phyloP scores from a whole-genome alignment of 345 rosid species.

The Noccaea caerulescens region DNA sequence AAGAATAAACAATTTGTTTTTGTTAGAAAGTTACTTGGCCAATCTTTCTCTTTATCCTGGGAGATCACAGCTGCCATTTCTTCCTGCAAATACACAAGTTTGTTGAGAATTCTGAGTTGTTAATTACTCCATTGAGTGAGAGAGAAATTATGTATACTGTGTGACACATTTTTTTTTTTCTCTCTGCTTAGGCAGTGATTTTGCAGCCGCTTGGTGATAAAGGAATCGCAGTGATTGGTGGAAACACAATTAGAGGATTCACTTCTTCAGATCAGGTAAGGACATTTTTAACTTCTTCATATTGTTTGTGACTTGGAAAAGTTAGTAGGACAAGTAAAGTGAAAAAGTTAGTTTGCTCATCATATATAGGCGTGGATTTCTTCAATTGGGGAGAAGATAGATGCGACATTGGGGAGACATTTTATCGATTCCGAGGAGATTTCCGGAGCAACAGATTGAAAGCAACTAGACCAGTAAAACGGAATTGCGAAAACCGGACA shows the following conservation, averaged over 20 bases:
- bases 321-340: background rate
- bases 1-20: background rate
- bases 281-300: background rate
- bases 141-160: background rate
- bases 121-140: background rate
- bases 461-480: background rate
- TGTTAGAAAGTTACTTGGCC: slow-evolving; percentile 87
- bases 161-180: slow-evolving; percentile 1
- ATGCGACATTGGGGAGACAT: slow-evolving; percentile 64
- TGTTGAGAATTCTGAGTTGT: background rate
- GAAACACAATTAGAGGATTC: slow-evolving; percentile 89
- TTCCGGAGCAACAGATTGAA: slow-evolving; percentile 25
- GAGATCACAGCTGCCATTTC: slow-evolving; percentile 83
- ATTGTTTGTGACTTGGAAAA: background rate
- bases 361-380: slow-evolving; percentile 80
- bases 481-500: background rate
- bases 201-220: slow-evolving; percentile 89
- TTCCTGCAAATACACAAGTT: slow-evolving; percentile 88
- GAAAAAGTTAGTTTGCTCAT: slow-evolving; percentile 1
- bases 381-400: slow-evolving; percentile 80
- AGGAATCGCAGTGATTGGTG: slow-evolving; percentile 78
- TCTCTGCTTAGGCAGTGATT: slow-evolving; percentile 71
- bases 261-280: slow-evolving; percentile 86
- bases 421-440: slow-evolving; percentile 12
- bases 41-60: slow-evolving; percentile 92